These are phyloP conservation scores for Acephala macrosclerotiorum DNA, from an alignment of 2,329 filamentous ascomycete genomes.

Conservation along the genomic window DNA sequence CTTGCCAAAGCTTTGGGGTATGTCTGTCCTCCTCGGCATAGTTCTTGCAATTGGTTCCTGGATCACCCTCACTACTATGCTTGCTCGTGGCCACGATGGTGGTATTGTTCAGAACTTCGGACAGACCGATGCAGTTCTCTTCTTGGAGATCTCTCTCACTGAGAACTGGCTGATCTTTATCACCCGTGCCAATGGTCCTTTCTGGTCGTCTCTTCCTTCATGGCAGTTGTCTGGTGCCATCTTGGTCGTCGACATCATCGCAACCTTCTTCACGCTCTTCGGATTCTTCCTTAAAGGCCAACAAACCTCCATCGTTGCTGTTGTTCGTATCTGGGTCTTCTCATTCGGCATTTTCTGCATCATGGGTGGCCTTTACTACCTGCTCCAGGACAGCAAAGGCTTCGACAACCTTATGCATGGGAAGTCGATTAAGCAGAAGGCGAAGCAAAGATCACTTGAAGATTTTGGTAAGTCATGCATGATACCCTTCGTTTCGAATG, in stretches of 20 bases:
- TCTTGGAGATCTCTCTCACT: conserved; percentile 88
- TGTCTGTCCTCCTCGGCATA: conserved; percentile 83
- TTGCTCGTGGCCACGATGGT: conserved; percentile 69
- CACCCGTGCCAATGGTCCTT: conserved; percentile 89
- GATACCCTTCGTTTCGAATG: conserved; percentile 8
- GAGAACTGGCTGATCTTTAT: conserved; percentile 98
- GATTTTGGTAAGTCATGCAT: conserved; percentile 78
- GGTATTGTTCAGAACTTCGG: conserved; percentile 93
- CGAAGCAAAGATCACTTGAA: conserved; percentile 85
- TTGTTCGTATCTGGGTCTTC: conserved; percentile 91
- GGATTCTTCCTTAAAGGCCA: conserved; percentile 76
- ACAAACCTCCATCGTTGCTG: conserved; percentile 79
- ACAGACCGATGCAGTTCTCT: conserved; percentile 81
- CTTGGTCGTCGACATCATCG: conserved; percentile 80
- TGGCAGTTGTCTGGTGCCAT: conserved; percentile 85
- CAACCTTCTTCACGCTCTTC: conserved; percentile 85
- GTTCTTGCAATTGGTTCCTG: conserved; percentile 85
- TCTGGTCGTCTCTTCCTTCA: conserved; percentile 89
- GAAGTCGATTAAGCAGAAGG: conserved; percentile 81
- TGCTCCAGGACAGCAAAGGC: conserved; percentile 79
- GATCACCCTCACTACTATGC: conserved; percentile 89
- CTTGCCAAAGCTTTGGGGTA: conserved; percentile 91
- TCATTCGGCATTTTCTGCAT: conserved; percentile 89
- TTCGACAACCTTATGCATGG: conserved; percentile 96
- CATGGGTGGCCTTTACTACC: conserved; percentile 77